Evolutionary conservation across 2,329 filamentous ascomycete species (phyloP).

Genomic region (Fulvia fulva): DNA sequence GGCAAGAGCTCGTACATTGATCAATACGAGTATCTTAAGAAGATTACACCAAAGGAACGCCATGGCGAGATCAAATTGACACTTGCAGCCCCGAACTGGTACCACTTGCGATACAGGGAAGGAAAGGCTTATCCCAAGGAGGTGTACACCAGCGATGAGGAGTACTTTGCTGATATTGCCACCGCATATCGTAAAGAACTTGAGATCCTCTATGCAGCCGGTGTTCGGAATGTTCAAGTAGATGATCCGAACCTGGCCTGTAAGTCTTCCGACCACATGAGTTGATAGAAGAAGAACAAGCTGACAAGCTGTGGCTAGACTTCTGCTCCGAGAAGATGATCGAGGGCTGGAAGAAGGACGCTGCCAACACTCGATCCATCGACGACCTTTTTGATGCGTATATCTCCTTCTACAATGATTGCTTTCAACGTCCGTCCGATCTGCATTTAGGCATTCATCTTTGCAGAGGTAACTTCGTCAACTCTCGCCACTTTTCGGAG

Average conservation of each 20-base stretch:
- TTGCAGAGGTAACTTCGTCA: conserved; percentile 54
- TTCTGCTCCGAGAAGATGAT: conserved; percentile 72
- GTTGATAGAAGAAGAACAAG: neutral
- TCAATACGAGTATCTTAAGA: conserved; percentile 58
- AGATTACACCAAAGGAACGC: conserved; percentile 55
- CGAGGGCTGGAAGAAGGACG: conserved; percentile 64
- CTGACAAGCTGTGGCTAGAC: conserved; percentile 34
- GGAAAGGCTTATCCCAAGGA: conserved; percentile 43
- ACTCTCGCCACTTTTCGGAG: conserved; percentile 45
- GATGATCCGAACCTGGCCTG: conserved; percentile 47
- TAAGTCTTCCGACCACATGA: conserved; percentile 7
- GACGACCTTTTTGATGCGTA: conserved; percentile 72
- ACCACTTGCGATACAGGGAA: conserved; percentile 46
- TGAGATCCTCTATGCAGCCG: conserved; percentile 43
- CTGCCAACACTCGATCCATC: conserved; percentile 61
- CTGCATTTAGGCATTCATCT: conserved; percentile 77
- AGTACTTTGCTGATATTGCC: conserved; percentile 47
- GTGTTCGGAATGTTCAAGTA: conserved; percentile 46
- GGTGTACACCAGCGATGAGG: conserved; percentile 43
- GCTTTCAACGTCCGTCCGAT: conserved; percentile 56
- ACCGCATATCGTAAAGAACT: conserved; percentile 45
- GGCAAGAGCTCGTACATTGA: conserved; percentile 56
- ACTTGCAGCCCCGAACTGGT: conserved; percentile 25
- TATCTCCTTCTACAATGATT: conserved; percentile 73
- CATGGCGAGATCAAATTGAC: conserved; percentile 54